Evolutionary conservation across 2,329 filamentous ascomycete species (phyloP), one percentile per base, ranked within the genome.

Genomic region (Neonectria hederae): DNA sequence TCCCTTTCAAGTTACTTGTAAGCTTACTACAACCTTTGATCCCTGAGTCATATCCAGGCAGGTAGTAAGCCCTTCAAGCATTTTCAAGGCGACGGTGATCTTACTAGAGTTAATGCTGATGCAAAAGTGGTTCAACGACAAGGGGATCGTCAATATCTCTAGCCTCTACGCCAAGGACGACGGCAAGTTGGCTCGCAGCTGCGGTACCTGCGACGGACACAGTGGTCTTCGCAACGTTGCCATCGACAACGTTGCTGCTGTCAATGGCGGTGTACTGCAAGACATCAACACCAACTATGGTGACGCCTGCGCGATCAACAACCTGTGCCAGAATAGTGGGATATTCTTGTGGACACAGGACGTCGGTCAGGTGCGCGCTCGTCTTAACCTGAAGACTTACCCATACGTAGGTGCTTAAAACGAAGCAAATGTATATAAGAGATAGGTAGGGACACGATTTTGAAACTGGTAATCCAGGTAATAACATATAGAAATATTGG

Each of bases 141-240:
- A 40, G 6, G 53, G 53, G 40, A 53, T 45, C 1, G 54, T 62
- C n/a, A 46, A 62, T 17, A 53, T 62, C 54, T 62, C 59, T 28
- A 62, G 81, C 67, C 85, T 72, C 43, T 70, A 72, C 49, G 70
- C 68, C 4, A 54, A 70, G 22, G 67, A 73, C 59, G 72, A 73
- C 46, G 84, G 83, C 54, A 86, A 85, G 69, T 74, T 86, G 14
- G 82, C 82, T 62, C 81, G 84, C 58, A 81, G 77, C 63, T 86
- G 83, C 70, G 84, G 83, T 30, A 85, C 71, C 59, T 72, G 70
- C 60, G 53, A 63, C 32, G 54, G 53, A 40, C 72, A 73, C 26
- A 62, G 59, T 2, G 65, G 69, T 0, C 69, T 69, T 11, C 70
- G 67, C 45, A 71, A 73, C 35, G 10, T 72, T 2, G 26, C 72